A percentile compares a stretch with the other conserved stretches of the same genome.
phyloP scores from a whole-genome alignment of 495 filamentous ascomycete species.

The Penicillium samsonianum region DNA sequence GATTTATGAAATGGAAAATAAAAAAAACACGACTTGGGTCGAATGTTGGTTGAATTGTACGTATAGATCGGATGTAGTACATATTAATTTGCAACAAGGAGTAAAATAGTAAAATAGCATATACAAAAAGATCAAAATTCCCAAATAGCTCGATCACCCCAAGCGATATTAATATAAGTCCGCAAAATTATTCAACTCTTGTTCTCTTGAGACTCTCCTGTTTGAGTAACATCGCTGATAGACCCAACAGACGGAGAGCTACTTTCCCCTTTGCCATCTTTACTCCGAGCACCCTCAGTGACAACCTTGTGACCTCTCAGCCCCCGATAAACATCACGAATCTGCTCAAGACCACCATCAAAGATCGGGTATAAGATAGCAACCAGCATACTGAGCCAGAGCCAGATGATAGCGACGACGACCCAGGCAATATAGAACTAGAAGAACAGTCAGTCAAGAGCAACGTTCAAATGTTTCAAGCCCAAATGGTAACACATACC shows the following conservation, averaged over 20 bases:
- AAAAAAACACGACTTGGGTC: background rate
- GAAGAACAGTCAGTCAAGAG: background rate
- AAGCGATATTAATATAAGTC: too few relatives aligned
- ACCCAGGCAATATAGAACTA: constrained; percentile 81
- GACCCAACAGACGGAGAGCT: constrained; percentile 18
- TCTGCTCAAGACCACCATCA: constrained; percentile 38
- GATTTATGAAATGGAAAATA: background rate
- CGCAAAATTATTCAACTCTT: background rate
- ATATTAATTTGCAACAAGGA: background rate
- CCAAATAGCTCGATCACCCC: background rate
- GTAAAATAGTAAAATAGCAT: background rate
- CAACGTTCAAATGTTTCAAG: background rate
- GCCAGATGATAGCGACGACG: constrained; percentile 73
- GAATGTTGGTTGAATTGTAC: background rate
- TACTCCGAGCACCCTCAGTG: background rate
- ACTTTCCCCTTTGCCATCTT: constrained; percentile 6
- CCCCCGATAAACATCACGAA: constrained; percentile 26
- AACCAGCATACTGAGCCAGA: constrained; percentile 50
- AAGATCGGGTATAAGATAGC: constrained; percentile 38
- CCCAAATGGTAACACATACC: constrained; percentile 17
- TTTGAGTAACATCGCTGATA: constrained; percentile 9
- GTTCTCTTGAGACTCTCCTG: background rate
- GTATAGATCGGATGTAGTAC: background rate
- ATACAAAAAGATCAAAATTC: background rate
- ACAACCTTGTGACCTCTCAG: constrained; percentile 4